Conservation (phyloP, 164 flowering plant species). For the Piper longum region DNA sequence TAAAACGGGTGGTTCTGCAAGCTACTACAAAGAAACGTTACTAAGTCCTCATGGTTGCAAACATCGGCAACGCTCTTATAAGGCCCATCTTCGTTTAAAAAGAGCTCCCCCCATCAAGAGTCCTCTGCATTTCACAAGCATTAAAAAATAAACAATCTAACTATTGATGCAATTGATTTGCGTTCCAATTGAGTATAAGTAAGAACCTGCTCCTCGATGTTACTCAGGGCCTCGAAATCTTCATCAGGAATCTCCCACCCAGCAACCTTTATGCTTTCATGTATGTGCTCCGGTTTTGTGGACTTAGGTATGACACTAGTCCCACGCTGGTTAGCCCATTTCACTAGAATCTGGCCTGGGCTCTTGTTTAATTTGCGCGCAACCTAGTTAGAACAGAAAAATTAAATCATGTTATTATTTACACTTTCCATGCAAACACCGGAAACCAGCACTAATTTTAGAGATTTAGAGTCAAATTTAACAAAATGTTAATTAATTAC, state of each 20-base stretch:
- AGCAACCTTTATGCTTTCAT: conserved; percentile 26
- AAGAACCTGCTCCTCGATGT: conserved; percentile 23
- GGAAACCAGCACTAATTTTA: too few species aligned
- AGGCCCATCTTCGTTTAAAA: conserved; percentile 40
- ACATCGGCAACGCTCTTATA: conserved; percentile 32
- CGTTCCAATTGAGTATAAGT: too few species aligned
- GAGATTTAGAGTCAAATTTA: too few species aligned
- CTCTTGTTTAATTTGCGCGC: conserved; percentile 40
- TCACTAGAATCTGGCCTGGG: conserved; percentile 33
- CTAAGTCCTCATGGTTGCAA: conserved; percentile 42
- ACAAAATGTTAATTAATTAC: neutral
- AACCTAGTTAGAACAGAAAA: conserved; percentile 1
- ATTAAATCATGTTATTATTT: too few species aligned
- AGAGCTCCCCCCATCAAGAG: conserved; percentile 34
- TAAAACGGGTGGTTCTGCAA: too few species aligned
- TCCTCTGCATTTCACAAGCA: conserved; percentile 25
- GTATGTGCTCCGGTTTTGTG: conserved; percentile 18
- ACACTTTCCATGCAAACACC: too few species aligned
- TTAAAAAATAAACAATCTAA: neutral
- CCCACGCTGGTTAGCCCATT: conserved; percentile 39
- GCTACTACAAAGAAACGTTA: neutral
- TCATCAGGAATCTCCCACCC: conserved; percentile 34
- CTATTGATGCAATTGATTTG: neutral
- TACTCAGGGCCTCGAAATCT: conserved; percentile 22
- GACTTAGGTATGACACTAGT: conserved; percentile 39